Conservation (phyloP, 2,329 filamentous ascomycete species). For the Alternaria arbusti region DNA sequence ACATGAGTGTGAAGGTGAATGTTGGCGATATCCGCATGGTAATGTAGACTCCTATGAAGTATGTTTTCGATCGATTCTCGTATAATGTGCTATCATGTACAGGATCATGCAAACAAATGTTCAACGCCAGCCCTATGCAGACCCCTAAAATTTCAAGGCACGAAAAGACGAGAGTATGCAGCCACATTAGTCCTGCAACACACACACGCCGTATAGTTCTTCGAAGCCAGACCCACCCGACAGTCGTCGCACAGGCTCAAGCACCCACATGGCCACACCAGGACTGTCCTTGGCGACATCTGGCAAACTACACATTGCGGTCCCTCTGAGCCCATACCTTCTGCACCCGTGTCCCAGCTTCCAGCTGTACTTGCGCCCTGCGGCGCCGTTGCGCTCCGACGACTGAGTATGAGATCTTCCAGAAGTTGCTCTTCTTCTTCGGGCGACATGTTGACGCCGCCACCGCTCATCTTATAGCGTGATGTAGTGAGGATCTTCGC, state of each 20-base stretch:
- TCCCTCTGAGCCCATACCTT: conserved; percentile 73
- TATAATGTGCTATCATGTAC: neutral
- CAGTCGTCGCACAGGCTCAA: conserved; percentile 95
- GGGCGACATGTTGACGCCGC: conserved; percentile 31
- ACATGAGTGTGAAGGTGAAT: neutral
- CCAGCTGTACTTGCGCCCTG: conserved; percentile 42
- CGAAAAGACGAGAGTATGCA: conserved; percentile 90
- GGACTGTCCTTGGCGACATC: conserved; percentile 80
- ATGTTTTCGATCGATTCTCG: neutral
- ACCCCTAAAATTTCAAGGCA: conserved; percentile 62
- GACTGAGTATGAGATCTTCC: conserved; percentile 65
- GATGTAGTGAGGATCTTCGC: conserved; percentile 67
- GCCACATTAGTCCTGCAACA: conserved; percentile 88
- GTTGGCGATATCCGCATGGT: neutral
- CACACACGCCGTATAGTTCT: conserved; percentile 96
- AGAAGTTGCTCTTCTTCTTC: conserved; percentile 65
- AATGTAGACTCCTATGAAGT: neutral
- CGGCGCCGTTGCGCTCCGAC: conserved; percentile 53
- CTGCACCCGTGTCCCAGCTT: conserved; percentile 72
- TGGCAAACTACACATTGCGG: conserved; percentile 96
- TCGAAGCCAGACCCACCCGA: conserved; percentile 89
- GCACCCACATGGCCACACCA: conserved; percentile 96
- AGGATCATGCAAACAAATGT: neutral
- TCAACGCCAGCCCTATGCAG: neutral
- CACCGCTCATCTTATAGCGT: conserved; percentile 35